Conservation (phyloP, 345 rosid genomes). For the Aegle marmelos region DNA sequence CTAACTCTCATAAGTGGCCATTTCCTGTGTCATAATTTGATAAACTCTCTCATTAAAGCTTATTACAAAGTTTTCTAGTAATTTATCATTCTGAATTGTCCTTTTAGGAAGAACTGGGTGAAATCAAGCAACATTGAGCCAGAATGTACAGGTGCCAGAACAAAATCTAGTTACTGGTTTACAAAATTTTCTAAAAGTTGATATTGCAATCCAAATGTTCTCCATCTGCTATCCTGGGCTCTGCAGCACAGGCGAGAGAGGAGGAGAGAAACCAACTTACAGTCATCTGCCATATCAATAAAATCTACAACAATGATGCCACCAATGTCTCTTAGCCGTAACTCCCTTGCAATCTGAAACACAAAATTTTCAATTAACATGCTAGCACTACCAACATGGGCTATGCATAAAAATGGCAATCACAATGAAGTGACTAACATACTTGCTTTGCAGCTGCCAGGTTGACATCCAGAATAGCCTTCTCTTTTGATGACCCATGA, state of each 20-base stretch:
- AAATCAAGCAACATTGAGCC: background rate
- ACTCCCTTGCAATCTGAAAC: conserved; percentile 93
- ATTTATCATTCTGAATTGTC: too few relatives aligned
- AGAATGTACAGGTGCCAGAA: background rate
- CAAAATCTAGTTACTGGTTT: background rate
- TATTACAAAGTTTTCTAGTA: background rate
- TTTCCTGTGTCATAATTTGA: background rate
- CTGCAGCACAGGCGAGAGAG: background rate
- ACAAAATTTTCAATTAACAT: conserved; percentile 5
- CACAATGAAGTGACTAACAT: conserved; percentile 23
- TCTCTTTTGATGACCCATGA: conserved; percentile 85
- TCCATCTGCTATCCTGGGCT: background rate
- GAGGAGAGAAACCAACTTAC: conserved; percentile 39
- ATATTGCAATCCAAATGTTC: background rate
- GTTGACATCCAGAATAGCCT: conserved; percentile 89
- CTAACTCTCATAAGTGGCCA: background rate
- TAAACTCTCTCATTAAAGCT: background rate
- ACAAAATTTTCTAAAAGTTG: background rate
- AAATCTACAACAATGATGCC: conserved; percentile 99
- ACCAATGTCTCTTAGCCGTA: conserved; percentile 91
- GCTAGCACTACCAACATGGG: conserved; percentile 2
- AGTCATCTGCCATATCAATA: conserved; percentile 91
- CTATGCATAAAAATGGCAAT: background rate
- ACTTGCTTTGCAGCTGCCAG: conserved; percentile 94
- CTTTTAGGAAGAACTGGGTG: background rate